These are phyloP conservation scores for Flaveria trinervia DNA, from an alignment of 129 eudicot genomes.

Conservation along the genomic window DNA sequence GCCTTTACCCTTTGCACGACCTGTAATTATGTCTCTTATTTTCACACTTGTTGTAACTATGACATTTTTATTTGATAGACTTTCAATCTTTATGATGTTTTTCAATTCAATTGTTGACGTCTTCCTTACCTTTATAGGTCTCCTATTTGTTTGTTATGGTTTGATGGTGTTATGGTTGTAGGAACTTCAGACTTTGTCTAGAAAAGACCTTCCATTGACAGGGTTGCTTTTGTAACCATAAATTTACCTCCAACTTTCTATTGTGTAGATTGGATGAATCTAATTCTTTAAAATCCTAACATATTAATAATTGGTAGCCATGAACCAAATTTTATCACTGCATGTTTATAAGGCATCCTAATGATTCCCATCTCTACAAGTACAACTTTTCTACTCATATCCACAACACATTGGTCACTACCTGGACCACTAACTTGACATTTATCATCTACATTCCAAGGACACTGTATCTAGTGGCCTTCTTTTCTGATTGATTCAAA, in stretches of 20 bases:
- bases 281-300: background rate
- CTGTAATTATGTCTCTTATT: background rate
- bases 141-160: background rate
- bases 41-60: background rate
- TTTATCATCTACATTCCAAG: too few relatives aligned
- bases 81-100: too few relatives aligned
- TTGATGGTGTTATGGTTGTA: background rate
- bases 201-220: too few relatives aligned
- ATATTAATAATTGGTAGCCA: background rate
- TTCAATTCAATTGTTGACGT: background rate
- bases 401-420: background rate
- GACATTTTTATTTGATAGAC: too few relatives aligned
- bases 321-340: background rate
- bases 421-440: background rate
- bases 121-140: background rate
- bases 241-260: background rate
- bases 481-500: too few relatives aligned
- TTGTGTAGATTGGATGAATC: background rate
- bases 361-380: background rate
- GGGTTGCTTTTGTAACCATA: background rate
- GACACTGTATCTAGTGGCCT: too few relatives aligned
- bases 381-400: background rate
- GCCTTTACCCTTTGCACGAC: background rate
- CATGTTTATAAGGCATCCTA: background rate
- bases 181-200: background rate